Conservation (phyloP, 169 alveolate species). For the Eimeria necatrix region DNA sequence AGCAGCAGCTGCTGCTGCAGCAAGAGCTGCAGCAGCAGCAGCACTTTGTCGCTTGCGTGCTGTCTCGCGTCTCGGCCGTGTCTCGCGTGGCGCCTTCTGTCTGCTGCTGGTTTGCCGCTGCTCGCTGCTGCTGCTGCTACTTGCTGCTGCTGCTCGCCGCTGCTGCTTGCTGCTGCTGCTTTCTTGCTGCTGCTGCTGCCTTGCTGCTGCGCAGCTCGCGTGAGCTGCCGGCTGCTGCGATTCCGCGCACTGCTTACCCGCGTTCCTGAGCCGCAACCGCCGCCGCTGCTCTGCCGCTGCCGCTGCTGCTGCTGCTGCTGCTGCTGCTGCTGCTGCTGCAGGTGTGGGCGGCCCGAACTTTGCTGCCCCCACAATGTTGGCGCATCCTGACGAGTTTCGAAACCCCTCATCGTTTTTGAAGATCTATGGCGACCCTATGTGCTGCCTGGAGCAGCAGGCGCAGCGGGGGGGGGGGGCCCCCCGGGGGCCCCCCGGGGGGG, state of each 20-base stretch:
- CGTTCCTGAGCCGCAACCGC: no score
- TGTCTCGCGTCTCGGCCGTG: no score
- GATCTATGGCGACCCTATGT: conserved; percentile 89
- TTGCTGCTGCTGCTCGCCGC: no score
- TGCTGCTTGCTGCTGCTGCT: no score
- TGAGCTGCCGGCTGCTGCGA: neutral
- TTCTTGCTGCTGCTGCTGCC: no score
- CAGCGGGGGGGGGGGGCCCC: neutral
- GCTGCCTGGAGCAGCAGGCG: conserved; percentile 76
- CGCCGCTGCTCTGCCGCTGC: neutral
- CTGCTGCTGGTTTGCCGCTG: no score
- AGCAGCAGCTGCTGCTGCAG: conserved; percentile 10
- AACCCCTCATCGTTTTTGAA: conserved; percentile 87
- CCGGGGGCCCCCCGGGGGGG: neutral
- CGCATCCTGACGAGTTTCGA: conserved; percentile 83
- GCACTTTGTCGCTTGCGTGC: no score
- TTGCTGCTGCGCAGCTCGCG: neutral
- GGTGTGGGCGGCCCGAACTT: conserved; percentile 81
- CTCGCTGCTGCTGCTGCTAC: no score
- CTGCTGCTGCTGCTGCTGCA: conserved; percentile 6
- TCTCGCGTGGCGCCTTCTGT: no score
- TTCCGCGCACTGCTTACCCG: no score
- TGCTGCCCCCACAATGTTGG: conserved; percentile 81
- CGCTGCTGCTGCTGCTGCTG: conserved; percentile 17
- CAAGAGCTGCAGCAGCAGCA: no score